Percentiles rank a stretch among this genome's conserved stretches.
These are phyloP conservation scores for Fusarium sp. DNA, from an alignment of 2,329 filamentous ascomycete species.

Conservation along the genomic window DNA sequence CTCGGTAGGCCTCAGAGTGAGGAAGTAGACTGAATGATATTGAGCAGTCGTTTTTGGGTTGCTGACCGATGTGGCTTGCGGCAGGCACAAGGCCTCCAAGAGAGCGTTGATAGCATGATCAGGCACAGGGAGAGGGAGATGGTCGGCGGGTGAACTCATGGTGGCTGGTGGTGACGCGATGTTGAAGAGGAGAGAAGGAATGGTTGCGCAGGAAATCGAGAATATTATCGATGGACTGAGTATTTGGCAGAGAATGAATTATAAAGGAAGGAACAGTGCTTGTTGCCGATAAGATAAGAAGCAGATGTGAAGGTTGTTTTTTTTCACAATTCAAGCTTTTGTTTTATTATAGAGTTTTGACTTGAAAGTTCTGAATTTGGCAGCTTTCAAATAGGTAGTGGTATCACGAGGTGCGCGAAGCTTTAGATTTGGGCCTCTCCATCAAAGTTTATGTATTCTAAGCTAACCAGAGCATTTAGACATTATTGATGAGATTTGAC, in stretches of 20 bases:
- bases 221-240: neutral
- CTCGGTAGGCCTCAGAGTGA: neutral
- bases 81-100: neutral
- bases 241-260: neutral
- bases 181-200: neutral
- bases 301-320: fast-evolving
- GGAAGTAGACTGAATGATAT: neutral
- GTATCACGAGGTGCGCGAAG: fast-evolving
- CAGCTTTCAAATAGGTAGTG: fast-evolving
- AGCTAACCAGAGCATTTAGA: fast-evolving
- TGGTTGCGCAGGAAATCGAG: fast-evolving
- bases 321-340: neutral
- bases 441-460: fast-evolving
- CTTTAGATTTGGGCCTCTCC: neutral
- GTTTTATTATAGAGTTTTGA: no score
- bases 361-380: neutral
- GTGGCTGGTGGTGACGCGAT: neutral
- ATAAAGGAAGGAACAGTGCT: no score
- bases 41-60: neutral
- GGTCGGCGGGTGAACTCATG: neutral
- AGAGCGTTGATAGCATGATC: fast-evolving
- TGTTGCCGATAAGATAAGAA: neutral
- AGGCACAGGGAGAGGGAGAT: neutral
- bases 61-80: fast-evolving
- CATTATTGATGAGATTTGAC: fast-evolving